These are phyloP conservation scores for Phialophora tarda DNA, from an alignment of 2,329 filamentous ascomycete species.

Conservation along the genomic window DNA sequence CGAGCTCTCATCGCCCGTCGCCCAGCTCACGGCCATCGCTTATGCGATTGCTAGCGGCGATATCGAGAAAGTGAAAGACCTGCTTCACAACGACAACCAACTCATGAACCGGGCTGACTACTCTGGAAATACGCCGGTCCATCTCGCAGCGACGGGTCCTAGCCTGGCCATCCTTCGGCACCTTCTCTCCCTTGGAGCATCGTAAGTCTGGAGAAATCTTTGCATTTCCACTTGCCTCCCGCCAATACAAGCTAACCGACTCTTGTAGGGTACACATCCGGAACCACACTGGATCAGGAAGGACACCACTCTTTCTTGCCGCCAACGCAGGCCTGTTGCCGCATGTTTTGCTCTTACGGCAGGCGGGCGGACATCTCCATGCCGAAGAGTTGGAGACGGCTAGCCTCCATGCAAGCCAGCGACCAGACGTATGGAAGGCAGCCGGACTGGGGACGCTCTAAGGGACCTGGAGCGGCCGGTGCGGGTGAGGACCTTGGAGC, in stretches of 20 bases:
- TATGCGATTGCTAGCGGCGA: slow-evolving; percentile 80
- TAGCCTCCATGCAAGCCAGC: slow-evolving; percentile 53
- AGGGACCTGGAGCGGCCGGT: background rate
- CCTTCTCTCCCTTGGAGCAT: slow-evolving; percentile 54
- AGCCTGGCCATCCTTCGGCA: slow-evolving; percentile 61
- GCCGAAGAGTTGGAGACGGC: slow-evolving; percentile 61
- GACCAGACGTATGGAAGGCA: slow-evolving; percentile 51
- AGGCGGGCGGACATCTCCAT: slow-evolving; percentile 65
- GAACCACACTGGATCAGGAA: slow-evolving; percentile 57
- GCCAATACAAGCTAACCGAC: slow-evolving; percentile 1
- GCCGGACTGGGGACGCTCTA: slow-evolving; percentile 48
- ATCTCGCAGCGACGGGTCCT: slow-evolving; percentile 63
- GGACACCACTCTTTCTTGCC: slow-evolving; percentile 65
- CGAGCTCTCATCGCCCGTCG: slow-evolving; percentile 61
- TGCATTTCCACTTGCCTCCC: background rate
- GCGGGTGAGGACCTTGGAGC: background rate
- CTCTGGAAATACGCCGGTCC: slow-evolving; percentile 74
- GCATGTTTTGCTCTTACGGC: slow-evolving; percentile 60
- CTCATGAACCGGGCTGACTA: slow-evolving; percentile 79
- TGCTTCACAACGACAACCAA: slow-evolving; percentile 70
- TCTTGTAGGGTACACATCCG: slow-evolving; percentile 58
- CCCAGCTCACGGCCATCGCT: slow-evolving; percentile 75
- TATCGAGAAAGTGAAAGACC: slow-evolving; percentile 66
- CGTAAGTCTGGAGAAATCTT: slow-evolving; percentile 37
- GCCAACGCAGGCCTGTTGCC: slow-evolving; percentile 61